Percentiles rank a stretch among this genome's conserved stretches.
Evolutionary conservation across 176 grass and related monocot genomes (phyloP).

Genomic region (Chloris gayana): DNA sequence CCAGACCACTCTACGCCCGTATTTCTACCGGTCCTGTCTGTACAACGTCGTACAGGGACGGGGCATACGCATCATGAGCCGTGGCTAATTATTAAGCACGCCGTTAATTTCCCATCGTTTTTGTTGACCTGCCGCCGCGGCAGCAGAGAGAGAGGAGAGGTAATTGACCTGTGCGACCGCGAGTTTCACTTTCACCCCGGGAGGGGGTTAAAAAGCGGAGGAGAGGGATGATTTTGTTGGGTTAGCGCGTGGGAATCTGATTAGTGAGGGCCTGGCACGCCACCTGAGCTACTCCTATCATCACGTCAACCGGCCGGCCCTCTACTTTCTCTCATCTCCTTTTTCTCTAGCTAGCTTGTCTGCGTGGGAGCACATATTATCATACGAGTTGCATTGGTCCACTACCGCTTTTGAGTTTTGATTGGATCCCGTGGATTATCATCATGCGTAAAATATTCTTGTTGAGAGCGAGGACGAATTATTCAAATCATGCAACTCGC

Average conservation of each 20-base stretch:
- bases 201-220: constrained; percentile 33
- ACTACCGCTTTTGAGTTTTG: background rate
- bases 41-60: constrained; percentile 14
- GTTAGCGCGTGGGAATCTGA: constrained; percentile 87
- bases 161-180: background rate
- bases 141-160: no score
- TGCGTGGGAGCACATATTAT: constrained; percentile 16
- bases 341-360: constrained; percentile 14
- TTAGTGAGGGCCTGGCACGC: constrained; percentile 77
- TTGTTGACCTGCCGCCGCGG: no score
- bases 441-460: no score
- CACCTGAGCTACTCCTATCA: constrained; percentile 74
- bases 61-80: background rate
- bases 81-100: background rate
- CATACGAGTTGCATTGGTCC: constrained; percentile 1
- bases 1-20: background rate
- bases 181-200: background rate
- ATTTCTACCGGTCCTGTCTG: background rate
- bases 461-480: background rate
- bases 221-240: constrained; percentile 56
- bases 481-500: background rate
- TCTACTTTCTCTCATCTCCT: background rate
- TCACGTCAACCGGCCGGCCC: constrained; percentile 52
- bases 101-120: background rate
- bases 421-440: no score